Evolutionary conservation across 768 basidiomycete genomes (phyloP).

Genomic region (Serendipita vermifera): DNA sequence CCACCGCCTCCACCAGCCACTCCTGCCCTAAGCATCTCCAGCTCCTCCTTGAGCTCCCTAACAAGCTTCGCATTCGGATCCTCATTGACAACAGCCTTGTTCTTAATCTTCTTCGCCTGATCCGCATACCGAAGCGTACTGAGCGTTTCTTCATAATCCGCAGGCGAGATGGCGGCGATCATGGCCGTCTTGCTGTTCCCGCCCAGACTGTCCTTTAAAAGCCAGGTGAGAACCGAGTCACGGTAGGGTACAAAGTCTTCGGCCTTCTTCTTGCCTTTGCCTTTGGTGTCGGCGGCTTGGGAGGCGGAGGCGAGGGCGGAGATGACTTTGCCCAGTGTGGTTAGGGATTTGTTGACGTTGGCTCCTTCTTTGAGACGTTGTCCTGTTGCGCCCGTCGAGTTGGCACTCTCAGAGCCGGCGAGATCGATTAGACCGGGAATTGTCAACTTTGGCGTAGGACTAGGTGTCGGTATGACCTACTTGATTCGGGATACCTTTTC

Average conservation of each 20-base stretch:
- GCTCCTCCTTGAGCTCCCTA: constrained; percentile 95
- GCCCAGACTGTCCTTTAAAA: constrained; percentile 93
- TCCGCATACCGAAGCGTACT: constrained; percentile 96
- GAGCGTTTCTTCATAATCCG: constrained; percentile 94
- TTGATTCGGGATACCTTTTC: constrained; percentile 99
- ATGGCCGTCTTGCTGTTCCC: constrained; percentile 98
- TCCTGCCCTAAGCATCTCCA: constrained; percentile 81
- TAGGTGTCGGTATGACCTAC: no score
- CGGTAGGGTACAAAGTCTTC: constrained; percentile 96
- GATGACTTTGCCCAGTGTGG: constrained; percentile 96
- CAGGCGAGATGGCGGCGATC: constrained; percentile 98
- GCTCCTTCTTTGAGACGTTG: constrained; percentile 94
- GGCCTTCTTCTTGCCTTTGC: constrained; percentile 64
- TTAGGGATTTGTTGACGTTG: constrained; percentile 97
- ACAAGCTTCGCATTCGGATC: constrained; percentile 99
- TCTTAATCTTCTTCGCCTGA: constrained; percentile 99
- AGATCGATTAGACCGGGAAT: constrained; percentile 86
- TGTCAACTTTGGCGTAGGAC: no score
- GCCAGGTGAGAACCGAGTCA: constrained; percentile 96
- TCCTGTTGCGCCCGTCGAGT: constrained; percentile 95
- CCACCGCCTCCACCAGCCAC: constrained; percentile 38
- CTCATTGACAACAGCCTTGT: constrained; percentile 97
- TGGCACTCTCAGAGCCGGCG: constrained; percentile 92
- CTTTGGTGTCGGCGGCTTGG: constrained; percentile 45
- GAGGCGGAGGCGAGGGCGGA: constrained; percentile 63